A percentile compares a stretch with the other conserved stretches of the same genome.
Evolutionary conservation across 805 yeast species (phyloP).

Genomic region (Kockiozyma suomiensis): DNA sequence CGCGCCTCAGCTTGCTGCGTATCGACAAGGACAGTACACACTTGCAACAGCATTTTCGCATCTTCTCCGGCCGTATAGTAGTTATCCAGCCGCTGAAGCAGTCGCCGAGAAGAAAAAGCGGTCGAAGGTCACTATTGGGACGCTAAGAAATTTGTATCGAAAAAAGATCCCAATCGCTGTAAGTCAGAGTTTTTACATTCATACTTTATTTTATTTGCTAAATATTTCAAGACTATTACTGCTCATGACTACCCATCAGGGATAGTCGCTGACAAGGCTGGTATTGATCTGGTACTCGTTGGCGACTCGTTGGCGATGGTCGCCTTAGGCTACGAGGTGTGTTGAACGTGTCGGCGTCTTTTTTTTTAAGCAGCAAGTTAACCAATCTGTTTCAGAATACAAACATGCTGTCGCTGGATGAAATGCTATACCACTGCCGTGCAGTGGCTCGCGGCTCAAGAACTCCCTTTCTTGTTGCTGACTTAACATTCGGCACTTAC

Average conservation of each 20-base stretch:
- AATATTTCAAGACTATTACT: constrained; percentile 55
- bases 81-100: constrained; percentile 11
- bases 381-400: constrained; percentile 44
- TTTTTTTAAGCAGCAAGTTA: neutral
- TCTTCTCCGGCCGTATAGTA: constrained; percentile 11
- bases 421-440: constrained; percentile 72
- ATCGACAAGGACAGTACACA: neutral
- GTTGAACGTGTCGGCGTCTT: neutral
- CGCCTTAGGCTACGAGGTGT: constrained; percentile 71
- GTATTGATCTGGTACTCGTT: constrained; percentile 69
- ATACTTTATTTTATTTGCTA: neutral
- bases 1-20: neutral
- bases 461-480: constrained; percentile 72
- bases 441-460: constrained; percentile 75
- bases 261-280: constrained; percentile 63
- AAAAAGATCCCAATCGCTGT: constrained; percentile 50
- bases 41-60: neutral
- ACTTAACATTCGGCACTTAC: constrained; percentile 85
- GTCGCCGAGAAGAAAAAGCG: constrained; percentile 20
- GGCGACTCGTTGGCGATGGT: constrained; percentile 97
- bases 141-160: constrained; percentile 44
- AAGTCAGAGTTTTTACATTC: neutral
- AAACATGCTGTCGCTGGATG: constrained; percentile 70
- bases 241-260: constrained; percentile 88
- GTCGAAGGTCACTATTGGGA: constrained; percentile 47